phyloP scores from a whole-genome alignment of 345 rosid species.

The Eucalyptus guilfoylei region DNA sequence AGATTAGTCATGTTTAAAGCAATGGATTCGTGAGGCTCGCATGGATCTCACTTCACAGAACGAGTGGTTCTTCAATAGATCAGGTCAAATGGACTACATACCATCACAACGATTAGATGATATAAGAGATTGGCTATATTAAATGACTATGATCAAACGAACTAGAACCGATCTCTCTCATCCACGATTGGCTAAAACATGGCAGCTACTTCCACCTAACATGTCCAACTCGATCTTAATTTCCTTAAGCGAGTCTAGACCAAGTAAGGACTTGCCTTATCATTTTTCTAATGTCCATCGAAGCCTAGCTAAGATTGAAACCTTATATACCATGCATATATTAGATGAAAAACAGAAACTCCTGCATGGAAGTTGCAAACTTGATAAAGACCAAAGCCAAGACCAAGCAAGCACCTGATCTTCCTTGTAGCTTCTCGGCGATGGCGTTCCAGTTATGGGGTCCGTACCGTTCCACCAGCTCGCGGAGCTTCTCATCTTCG shows the following conservation, averaged over 20 bases:
- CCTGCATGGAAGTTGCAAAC: not conserved
- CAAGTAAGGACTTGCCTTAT: not conserved
- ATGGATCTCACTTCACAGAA: not conserved
- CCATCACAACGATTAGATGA: not conserved
- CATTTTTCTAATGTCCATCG: not conserved
- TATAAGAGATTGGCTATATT: not conserved
- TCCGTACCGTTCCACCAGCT: conserved; percentile 27
- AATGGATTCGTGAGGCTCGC: not conserved
- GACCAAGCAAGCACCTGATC: conserved; percentile 14
- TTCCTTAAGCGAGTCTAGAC: not conserved
- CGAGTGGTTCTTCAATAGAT: not conserved
- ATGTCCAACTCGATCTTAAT: not conserved
- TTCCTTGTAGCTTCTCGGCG: conserved; percentile 29
- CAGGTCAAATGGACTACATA: not conserved
- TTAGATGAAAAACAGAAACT: not conserved
- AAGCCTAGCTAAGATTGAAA: not conserved
- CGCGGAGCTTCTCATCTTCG: conserved; percentile 32
- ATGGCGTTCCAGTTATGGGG: conserved; percentile 46
- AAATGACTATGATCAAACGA: not conserved
- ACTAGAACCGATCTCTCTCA: not conserved
- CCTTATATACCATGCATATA: not conserved
- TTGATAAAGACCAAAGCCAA: not conserved
- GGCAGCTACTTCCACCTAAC: not conserved
- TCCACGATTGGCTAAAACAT: not conserved
- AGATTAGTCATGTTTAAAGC: not conserved